These are phyloP conservation scores for Coemansia sp. DNA, from an alignment of 192 early-diverging fungal genomes.

Conservation along the genomic window DNA sequence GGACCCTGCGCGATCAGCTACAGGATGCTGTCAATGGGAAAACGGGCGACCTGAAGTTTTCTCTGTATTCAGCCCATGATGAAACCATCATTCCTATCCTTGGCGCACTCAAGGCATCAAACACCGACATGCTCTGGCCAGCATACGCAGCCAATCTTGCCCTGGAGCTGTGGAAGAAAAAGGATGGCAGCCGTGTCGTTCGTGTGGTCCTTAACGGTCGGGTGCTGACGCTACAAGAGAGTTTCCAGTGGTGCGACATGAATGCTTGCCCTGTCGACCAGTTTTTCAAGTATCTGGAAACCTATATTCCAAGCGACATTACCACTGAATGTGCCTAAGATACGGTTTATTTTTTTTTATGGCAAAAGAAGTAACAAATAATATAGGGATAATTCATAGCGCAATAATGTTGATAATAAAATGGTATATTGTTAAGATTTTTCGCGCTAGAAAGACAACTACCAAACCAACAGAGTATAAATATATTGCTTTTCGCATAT, in stretches of 20 bases:
- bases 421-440: too few relatives aligned
- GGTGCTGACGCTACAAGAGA: conserved; percentile 22
- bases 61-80: conserved; percentile 52
- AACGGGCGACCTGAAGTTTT: conserved; percentile 22
- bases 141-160: conserved; percentile 49
- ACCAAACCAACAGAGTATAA: neutral
- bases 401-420: too few relatives aligned
- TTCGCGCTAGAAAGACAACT: too few relatives aligned
- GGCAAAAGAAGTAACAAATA: neutral
- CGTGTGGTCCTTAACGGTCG: conserved; percentile 55
- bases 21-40: conserved; percentile 16
- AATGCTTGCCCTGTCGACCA: conserved; percentile 16
- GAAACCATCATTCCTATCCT: conserved; percentile 37
- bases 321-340: conserved; percentile 9
- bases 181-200: conserved; percentile 32
- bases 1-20: conserved; percentile 19
- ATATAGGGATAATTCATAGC: too few relatives aligned
- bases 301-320: conserved; percentile 25
- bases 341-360: neutral
- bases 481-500: neutral
- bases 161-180: conserved; percentile 49
- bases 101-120: conserved; percentile 25
- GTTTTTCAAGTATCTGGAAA: conserved; percentile 23
- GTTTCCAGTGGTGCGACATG: conserved; percentile 31
- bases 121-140: conserved; percentile 48